Evolutionary conservation across 495 filamentous ascomycete genomes (phyloP).

Genomic region (Aspergillus leporis): DNA sequence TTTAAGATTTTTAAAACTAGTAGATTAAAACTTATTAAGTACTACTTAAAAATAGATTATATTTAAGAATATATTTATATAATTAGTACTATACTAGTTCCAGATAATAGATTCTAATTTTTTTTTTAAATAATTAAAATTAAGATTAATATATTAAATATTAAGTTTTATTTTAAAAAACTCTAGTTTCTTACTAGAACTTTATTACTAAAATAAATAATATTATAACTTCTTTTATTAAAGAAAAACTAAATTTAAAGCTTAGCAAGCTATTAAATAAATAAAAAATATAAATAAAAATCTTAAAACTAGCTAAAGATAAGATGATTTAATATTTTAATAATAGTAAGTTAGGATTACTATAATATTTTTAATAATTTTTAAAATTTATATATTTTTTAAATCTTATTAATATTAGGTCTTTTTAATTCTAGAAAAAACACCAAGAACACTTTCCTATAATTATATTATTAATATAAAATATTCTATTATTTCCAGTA

Average conservation of each 20-base stretch:
- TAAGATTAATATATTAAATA: neutral
- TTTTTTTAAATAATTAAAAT: conserved; percentile 3
- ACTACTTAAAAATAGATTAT: conserved; percentile 8
- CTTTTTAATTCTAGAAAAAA: conserved; percentile 2
- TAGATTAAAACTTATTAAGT: neutral
- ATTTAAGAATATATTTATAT: conserved; percentile 8
- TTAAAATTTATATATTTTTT: neutral
- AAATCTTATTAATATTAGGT: neutral
- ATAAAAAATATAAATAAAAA: no score
- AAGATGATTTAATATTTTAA: conserved; percentile 4
- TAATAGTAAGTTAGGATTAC: conserved; percentile 3
- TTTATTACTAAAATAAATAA: neutral
- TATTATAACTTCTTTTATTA: no score
- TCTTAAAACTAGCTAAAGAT: neutral
- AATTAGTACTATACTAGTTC: conserved; percentile 8
- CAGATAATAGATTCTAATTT: conserved; percentile 5
- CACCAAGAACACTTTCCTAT: neutral
- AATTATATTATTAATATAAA: neutral
- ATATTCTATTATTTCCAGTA: neutral
- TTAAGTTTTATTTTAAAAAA: neutral
- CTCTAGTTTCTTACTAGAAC: conserved; percentile 2
- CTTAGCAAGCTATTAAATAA: conserved; percentile 3
- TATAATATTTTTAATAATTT: conserved; percentile 1
- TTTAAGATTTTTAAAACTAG: neutral
- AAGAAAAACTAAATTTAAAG: conserved; percentile 1